Base-by-base conservation (phyloP, 2,329 filamentous ascomycete species). In the Verticillium zaregamsianum region DNA sequence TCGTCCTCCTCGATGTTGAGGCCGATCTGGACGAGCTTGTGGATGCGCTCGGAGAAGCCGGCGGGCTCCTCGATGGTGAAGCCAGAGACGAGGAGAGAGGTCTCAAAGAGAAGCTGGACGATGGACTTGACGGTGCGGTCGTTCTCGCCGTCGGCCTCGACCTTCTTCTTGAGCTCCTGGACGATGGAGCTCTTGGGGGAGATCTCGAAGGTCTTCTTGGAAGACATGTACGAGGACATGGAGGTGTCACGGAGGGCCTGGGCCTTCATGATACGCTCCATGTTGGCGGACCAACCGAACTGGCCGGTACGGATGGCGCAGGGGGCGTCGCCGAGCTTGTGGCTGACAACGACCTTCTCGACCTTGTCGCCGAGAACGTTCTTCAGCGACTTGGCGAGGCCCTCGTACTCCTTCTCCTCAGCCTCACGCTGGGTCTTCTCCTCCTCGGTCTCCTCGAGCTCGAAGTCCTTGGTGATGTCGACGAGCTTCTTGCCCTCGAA, bases 221-320 rank as follows among this genome's bases (percentile, higher is more conserved):
- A 98, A 69, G 92, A 96, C 95, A 99, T 99, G 91, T 99, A 99
- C 73, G 92, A 96, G 82, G 88, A 92, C 95, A 99, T 99, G 74
- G 93, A 97, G 71, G 95, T 99, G 84, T 99, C 95, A 84, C 95
- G 95, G 74, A 99, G 94, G 75, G 95, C 95, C 86, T 99, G 95
- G 32, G 95, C 95, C 90, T 99, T 99, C 95, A 99, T 99, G 89
- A 99, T 99, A 86, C 95, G 95, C 88, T 99, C 95, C 95, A 99
- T 99, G 89, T 99, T 99, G 77, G 95, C 95, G 62, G 94, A 98
- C 95, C 95, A 99, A 82, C 95, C 95, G 80, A 99, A 99, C 84
- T 98, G 95, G 75, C 95, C 95, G 71, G 95, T 99, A 80, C 95
- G 94, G 86, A 99, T 98, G 78, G 95, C 95, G 82, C 95, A 98